Evolutionary conservation across 352 stramenopile species (phyloP).

Genomic region (Pythium brassicae): DNA sequence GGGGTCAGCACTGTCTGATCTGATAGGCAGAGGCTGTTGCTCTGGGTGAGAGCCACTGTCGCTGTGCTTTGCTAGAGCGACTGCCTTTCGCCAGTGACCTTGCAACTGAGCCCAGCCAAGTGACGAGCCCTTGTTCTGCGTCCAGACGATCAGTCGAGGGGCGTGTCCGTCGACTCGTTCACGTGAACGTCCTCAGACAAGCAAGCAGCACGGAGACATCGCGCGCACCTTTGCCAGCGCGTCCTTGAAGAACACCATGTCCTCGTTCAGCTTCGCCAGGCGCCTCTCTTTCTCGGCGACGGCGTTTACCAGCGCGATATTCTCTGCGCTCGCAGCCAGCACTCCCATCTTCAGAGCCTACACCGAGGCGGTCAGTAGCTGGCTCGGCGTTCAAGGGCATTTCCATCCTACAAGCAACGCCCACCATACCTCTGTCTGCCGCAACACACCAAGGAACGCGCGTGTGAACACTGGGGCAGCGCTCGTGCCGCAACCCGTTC

Average conservation of each 20-base stretch:
- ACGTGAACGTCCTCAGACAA: neutral
- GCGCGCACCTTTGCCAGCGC: slow-evolving; percentile 29
- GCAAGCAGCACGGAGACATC: neutral
- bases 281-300: slow-evolving; percentile 29
- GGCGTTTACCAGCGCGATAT: slow-evolving; percentile 21
- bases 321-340: slow-evolving; percentile 36
- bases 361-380: neutral
- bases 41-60: neutral
- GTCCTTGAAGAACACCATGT: slow-evolving; percentile 65
- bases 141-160: neutral
- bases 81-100: slow-evolving; percentile 14
- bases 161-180: neutral
- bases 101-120: slow-evolving; percentile 14
- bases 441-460: slow-evolving; percentile 38
- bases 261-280: slow-evolving; percentile 30
- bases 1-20: too few species aligned
- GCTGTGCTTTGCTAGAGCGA: slow-evolving; percentile 8
- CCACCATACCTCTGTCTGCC: slow-evolving; percentile 41
- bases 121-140: slow-evolving; percentile 12
- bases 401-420: neutral
- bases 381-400: too few species aligned
- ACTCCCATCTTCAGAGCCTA: slow-evolving; percentile 36
- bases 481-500: slow-evolving; percentile 34
- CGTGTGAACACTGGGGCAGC: slow-evolving; percentile 39
- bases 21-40: neutral